A percentile compares a stretch with the other conserved stretches of the same genome.
phyloP scores from a whole-genome alignment of 805 yeast species.

The Sugiyamaella marilandica region DNA sequence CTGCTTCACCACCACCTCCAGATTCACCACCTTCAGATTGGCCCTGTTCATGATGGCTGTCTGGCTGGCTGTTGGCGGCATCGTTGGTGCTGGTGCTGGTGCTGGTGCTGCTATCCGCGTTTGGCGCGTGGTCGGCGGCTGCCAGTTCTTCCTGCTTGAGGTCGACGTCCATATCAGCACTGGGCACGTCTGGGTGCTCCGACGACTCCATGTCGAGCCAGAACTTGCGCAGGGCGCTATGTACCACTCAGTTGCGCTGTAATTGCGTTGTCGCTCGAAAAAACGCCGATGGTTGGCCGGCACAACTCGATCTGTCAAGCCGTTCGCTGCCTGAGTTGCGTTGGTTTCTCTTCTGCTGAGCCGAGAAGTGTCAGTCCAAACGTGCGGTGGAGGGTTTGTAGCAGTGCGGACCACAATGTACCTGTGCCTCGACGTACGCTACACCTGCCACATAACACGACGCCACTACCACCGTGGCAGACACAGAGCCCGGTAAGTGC shows the following conservation, averaged over 20 bases:
- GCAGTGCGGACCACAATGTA: not conserved
- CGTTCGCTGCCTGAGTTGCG: not conserved
- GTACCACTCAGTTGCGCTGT: too few relatives aligned
- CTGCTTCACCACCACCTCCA: constrained; percentile 3
- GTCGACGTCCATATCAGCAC: not conserved
- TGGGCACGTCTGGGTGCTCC: not conserved
- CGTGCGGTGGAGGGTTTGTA: not conserved
- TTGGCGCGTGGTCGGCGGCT: not conserved
- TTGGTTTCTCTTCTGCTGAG: not conserved
- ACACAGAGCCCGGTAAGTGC: not conserved
- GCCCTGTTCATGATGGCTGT: not conserved
- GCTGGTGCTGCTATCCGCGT: not conserved
- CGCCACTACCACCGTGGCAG: not conserved
- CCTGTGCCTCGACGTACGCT: not conserved
- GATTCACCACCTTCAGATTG: not conserved
- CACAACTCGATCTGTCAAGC: too few relatives aligned
- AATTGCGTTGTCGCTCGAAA: too few relatives aligned
- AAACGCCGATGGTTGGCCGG: too few relatives aligned
- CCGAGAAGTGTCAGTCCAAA: not conserved
- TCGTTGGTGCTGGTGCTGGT: constrained; percentile 3
- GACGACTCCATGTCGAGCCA: not conserved
- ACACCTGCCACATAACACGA: not conserved
- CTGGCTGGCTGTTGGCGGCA: not conserved
- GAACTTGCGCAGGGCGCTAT: too few relatives aligned
- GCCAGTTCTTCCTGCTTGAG: not conserved